phyloP scores from a whole-genome alignment of 768 basidiomycete species.

The Fibroporia radiculosa region DNA sequence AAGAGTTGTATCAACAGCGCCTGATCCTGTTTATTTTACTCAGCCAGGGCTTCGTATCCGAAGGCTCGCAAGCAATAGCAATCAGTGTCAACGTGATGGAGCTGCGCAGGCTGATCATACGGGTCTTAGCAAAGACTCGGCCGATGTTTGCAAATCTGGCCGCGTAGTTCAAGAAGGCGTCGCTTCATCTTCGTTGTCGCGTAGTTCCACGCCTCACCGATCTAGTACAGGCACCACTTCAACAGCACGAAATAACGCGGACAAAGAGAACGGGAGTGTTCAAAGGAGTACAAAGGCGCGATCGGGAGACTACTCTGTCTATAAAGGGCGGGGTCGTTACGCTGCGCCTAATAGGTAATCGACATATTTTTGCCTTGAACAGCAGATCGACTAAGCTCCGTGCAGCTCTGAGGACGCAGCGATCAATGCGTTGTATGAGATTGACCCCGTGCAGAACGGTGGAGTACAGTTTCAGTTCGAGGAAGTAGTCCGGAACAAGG shows the following conservation, averaged over 20 bases:
- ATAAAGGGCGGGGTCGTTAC: conserved; percentile 16
- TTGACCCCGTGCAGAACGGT: conserved; percentile 57
- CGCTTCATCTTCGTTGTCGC: neutral
- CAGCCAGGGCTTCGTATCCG: conserved; percentile 1
- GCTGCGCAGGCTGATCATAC: neutral
- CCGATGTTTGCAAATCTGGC: no score
- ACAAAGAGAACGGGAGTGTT: conserved; percentile 7
- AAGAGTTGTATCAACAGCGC: neutral
- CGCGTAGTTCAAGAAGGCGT: no score
- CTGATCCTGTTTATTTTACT: neutral
- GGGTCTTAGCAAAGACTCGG: neutral
- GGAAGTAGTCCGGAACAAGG: conserved; percentile 63
- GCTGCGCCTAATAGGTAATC: conserved; percentile 12
- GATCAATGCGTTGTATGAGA: conserved; percentile 59
- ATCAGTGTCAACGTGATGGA: neutral
- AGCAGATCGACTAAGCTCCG: conserved; percentile 33
- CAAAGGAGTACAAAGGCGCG: conserved; percentile 1
- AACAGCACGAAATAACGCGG: neutral
- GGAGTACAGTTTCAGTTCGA: conserved; percentile 67
- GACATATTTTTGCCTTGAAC: conserved; percentile 25
- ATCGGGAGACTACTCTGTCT: conserved; percentile 11
- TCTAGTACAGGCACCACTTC: neutral
- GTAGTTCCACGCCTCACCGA: neutral
- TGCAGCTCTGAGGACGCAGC: conserved; percentile 31
- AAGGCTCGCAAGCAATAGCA: no score